Conservation (phyloP, 202 grass and related monocot species). For the Brachypodium distachyon region DNA sequence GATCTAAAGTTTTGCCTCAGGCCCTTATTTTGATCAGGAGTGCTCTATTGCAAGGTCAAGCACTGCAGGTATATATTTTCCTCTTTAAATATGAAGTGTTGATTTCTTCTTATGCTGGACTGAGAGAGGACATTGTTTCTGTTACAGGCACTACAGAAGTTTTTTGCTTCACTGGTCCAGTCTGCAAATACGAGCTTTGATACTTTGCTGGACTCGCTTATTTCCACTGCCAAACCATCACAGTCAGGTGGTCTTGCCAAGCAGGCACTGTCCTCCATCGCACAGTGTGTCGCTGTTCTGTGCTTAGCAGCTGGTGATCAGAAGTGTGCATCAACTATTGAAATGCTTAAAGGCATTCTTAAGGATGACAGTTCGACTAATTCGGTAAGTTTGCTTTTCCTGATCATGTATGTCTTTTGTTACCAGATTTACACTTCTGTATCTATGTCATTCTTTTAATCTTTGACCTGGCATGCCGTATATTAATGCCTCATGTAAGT, state of each 20-base stretch:
- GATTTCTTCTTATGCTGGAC: constrained; percentile 9
- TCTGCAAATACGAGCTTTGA: constrained; percentile 94
- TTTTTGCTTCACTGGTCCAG: constrained; percentile 89
- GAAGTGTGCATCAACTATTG: constrained; percentile 91
- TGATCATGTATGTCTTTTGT: constrained; percentile 3
- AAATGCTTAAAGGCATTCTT: constrained; percentile 97
- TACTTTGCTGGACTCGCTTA: constrained; percentile 79
- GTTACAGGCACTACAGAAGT: constrained; percentile 78
- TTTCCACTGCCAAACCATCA: constrained; percentile 85
- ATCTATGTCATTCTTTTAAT: neutral
- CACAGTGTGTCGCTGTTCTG: constrained; percentile 96
- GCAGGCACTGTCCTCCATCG: constrained; percentile 92
- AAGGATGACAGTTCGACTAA: constrained; percentile 68
- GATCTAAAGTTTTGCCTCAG: constrained; percentile 87
- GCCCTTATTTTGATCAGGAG: constrained; percentile 93
- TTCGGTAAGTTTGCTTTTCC: constrained; percentile 55
- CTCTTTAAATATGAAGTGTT: neutral
- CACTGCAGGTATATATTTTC: constrained; percentile 64
- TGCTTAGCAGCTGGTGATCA: constrained; percentile 94
- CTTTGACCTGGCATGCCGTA: neutral
- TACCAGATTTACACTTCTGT: neutral
- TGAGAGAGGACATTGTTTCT: constrained; percentile 16
- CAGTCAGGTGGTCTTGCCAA: constrained; percentile 83
- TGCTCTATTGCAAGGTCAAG: constrained; percentile 96
- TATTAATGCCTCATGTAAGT: neutral